Conservation (phyloP, 345 rosid genomes). For the Arabidopsis suecica region DNA sequence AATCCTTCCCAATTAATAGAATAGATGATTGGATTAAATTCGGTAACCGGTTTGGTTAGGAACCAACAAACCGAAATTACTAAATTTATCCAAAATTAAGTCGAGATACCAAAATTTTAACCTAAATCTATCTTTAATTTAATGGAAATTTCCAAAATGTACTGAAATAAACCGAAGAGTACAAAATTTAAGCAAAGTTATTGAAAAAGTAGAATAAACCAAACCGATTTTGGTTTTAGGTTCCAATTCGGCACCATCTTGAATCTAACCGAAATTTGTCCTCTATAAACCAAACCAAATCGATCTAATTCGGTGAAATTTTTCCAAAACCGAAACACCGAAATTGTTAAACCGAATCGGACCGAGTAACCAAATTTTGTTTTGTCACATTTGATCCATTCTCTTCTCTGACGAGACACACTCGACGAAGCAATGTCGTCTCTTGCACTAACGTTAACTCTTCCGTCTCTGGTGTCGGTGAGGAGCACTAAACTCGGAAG, state of each 20-base stretch:
- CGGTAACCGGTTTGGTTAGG: background rate
- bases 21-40: background rate
- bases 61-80: background rate
- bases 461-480: slow-evolving; percentile 37
- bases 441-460: slow-evolving; percentile 26
- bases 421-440: slow-evolving; percentile 37
- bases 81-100: no score
- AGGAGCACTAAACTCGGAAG: slow-evolving; percentile 27
- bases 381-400: slow-evolving; percentile 24
- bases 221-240: no score
- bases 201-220: background rate
- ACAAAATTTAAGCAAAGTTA: background rate
- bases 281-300: no score
- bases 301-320: no score
- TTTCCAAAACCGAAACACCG: background rate
- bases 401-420: slow-evolving; percentile 8
- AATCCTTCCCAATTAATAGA: no score
- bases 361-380: background rate
- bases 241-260: background rate
- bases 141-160: no score
- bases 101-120: no score
- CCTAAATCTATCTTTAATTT: no score
- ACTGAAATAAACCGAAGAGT: background rate
- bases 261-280: background rate
- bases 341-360: background rate